These are phyloP conservation scores for Tulasnella sp. DNA, from an alignment of 768 basidiomycete genomes.

Conservation along the genomic window DNA sequence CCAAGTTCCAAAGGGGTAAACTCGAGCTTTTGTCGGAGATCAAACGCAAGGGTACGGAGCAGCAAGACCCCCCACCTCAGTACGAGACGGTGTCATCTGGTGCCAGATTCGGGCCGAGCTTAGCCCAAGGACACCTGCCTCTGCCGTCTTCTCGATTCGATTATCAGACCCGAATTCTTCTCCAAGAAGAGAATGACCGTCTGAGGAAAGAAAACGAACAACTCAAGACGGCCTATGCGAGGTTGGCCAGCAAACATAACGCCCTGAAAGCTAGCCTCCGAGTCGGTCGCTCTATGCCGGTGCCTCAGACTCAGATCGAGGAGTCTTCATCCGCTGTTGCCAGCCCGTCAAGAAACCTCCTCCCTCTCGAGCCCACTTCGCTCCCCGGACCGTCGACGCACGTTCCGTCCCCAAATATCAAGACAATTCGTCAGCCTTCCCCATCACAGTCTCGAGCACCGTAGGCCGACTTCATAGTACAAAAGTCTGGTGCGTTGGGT, in stretches of 20 bases:
- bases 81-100: neutral
- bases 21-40: slow-evolving; percentile 79
- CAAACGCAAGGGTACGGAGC: slow-evolving; percentile 72
- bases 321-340: neutral
- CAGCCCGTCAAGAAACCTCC: too few relatives aligned
- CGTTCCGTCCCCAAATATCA: too few relatives aligned
- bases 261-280: neutral
- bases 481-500: too few relatives aligned
- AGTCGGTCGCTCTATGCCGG: neutral
- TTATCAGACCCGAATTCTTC: neutral
- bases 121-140: too few relatives aligned
- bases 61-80: neutral
- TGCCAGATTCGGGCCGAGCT: neutral
- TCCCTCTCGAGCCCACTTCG: too few relatives aligned
- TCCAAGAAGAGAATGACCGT: neutral
- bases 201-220: neutral
- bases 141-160: neutral
- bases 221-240: neutral
- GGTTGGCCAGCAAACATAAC: neutral
- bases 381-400: too few relatives aligned
- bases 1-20: slow-evolving; percentile 73
- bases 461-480: too few relatives aligned
- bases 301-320: neutral
- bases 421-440: too few relatives aligned
- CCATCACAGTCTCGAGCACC: too few relatives aligned